These are phyloP conservation scores for Gremmenia infestans DNA, from an alignment of 2,329 filamentous ascomycete genomes.

Conservation along the genomic window DNA sequence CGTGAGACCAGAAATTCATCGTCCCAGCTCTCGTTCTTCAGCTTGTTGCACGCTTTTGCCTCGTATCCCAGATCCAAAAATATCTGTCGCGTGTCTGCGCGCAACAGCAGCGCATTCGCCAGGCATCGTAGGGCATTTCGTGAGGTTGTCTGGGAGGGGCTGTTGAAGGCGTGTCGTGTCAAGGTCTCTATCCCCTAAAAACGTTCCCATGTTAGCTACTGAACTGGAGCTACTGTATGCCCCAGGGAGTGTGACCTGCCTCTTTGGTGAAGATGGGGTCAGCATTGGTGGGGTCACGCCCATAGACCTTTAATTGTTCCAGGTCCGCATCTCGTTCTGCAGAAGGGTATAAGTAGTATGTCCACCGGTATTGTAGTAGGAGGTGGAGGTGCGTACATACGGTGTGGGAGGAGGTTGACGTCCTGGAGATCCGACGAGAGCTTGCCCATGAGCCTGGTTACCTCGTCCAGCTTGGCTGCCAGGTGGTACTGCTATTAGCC, in stretches of 20 bases:
- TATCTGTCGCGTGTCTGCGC: slow-evolving; percentile 61
- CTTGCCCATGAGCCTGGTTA: slow-evolving; percentile 57
- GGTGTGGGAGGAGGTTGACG: slow-evolving; percentile 51
- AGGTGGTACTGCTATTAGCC: slow-evolving; percentile 1
- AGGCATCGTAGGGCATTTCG: slow-evolving; percentile 76
- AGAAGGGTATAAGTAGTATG: slow-evolving; percentile 6
- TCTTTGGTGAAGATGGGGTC: slow-evolving; percentile 80
- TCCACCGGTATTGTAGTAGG: neutral
- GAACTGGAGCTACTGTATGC: slow-evolving; percentile 1
- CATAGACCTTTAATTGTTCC: slow-evolving; percentile 72
- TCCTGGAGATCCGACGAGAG: slow-evolving; percentile 58
- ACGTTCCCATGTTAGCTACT: slow-evolving; percentile 11
- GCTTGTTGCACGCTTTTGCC: slow-evolving; percentile 60
- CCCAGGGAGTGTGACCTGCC: slow-evolving; percentile 41
- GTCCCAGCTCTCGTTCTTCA: slow-evolving; percentile 70
- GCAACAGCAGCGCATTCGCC: slow-evolving; percentile 76
- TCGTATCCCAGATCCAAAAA: slow-evolving; percentile 68
- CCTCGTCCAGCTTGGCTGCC: slow-evolving; percentile 62
- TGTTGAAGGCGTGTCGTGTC: slow-evolving; percentile 67
- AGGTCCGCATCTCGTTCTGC: slow-evolving; percentile 58
- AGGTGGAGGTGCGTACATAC: slow-evolving; percentile 41
- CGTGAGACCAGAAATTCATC: slow-evolving; percentile 83
- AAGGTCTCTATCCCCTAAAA: slow-evolving; percentile 69
- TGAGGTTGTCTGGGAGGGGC: slow-evolving; percentile 55
- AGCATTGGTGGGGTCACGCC: slow-evolving; percentile 65